Evolutionary conservation across 2,329 filamentous ascomycete genomes (phyloP).

Genomic region (Zymoseptoria pseudotritici): DNA sequence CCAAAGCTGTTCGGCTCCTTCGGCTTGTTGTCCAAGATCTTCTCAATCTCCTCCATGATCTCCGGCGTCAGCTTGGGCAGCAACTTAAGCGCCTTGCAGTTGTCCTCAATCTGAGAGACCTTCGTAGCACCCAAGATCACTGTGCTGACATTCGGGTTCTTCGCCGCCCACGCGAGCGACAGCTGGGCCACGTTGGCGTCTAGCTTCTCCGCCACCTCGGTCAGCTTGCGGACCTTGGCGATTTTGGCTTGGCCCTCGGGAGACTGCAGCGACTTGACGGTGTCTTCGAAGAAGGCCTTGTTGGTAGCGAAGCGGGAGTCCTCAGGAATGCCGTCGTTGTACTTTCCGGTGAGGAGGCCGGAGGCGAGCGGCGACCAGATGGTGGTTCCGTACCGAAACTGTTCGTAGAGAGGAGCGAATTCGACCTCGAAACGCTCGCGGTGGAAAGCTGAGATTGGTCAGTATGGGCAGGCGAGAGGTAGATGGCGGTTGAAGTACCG

Average conservation of each 20-base stretch:
- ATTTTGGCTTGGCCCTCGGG: constrained; percentile 47
- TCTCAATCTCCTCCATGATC: constrained; percentile 39
- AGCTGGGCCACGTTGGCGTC: constrained; percentile 45
- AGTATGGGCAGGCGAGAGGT: background rate
- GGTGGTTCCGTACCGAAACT: constrained; percentile 51
- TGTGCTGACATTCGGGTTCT: constrained; percentile 51
- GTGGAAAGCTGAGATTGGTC: constrained; percentile 39
- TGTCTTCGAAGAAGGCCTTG: constrained; percentile 51
- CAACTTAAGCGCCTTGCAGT: constrained; percentile 40
- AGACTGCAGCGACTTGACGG: constrained; percentile 44
- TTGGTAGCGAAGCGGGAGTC: constrained; percentile 55
- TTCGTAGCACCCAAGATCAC: constrained; percentile 51
- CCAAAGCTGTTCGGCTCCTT: constrained; percentile 25
- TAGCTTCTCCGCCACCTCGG: constrained; percentile 43
- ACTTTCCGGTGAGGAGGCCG: constrained; percentile 56
- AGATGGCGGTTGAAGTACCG: constrained; percentile 17
- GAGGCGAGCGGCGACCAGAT: constrained; percentile 51
- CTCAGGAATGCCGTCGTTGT: constrained; percentile 56
- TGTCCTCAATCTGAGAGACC: constrained; percentile 42
- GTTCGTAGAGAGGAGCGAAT: constrained; percentile 50
- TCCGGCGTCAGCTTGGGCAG: constrained; percentile 33
- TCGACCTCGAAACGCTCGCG: constrained; percentile 56
- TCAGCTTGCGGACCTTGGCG: constrained; percentile 51
- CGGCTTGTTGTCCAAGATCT: constrained; percentile 36
- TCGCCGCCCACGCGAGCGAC: constrained; percentile 52